Base-by-base conservation (phyloP, 2,329 filamentous ascomycete species). In the Pseudocercospora musae region DNA sequence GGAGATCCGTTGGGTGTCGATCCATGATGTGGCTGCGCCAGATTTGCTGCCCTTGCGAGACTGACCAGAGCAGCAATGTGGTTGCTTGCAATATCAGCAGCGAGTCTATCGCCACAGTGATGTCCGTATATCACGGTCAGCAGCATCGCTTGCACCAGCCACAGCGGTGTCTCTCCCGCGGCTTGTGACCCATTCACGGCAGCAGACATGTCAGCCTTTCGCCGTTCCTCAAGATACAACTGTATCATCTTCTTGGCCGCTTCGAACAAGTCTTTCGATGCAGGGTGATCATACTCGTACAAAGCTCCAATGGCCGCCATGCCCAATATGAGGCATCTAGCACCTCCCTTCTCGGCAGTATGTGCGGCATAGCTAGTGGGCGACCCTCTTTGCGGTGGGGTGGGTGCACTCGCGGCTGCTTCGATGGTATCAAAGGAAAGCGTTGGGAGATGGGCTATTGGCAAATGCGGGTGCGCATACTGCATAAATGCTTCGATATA, bases 111-210 rank as follows among this genome's bases (percentile, higher is more conserved):
- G 40, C 91, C 92, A 74, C 92, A 96, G 69, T 96, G 96, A 76
- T 97, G 91, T 13, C 94, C 94, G 74, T 96, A 98, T 15, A 97
- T 90, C 40, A 98, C 91, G 73, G 96, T 98, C 56, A 99, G 83
- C 8, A 98, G 81, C 94, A 98, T 98, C 0, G 94, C 92, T 77
- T 98, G 95, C 15, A 98, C 92, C 25, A 99, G 83, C 93, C 94
- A 98, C 44, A 97, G 83, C 0, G 94, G 94, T 1, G 93, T 87
- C 59, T 86, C 70, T 11, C 82, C 78, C 13, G 68, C 68, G 13
- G 67, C 63, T 9, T 68, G 67, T 11, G 62, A 59, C 6, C 84
- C 83, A 57, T 81, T 84, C 23, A 85, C 77, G 4, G 83, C 82
- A 48, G 84, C 83, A 21, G 84, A 83, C 75, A 96, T 88, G 73